These are phyloP conservation scores for Xylariaceae sp. DNA, from an alignment of 2,329 filamentous ascomycete genomes.

Conservation along the genomic window DNA sequence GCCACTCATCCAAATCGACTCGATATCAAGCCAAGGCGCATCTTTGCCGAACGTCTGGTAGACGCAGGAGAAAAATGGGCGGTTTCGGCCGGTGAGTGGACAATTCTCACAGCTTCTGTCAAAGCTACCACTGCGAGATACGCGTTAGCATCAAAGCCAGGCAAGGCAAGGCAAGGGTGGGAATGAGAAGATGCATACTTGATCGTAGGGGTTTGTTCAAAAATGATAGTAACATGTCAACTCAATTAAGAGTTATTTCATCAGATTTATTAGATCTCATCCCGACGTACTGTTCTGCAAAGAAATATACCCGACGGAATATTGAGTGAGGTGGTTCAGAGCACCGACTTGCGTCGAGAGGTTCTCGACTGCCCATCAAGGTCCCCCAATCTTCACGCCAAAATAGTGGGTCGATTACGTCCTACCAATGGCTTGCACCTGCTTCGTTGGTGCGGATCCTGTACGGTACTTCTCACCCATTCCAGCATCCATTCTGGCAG, in stretches of 20 bases:
- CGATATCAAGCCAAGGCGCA: constrained; percentile 11
- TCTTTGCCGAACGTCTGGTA: constrained; percentile 19
- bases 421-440: background rate
- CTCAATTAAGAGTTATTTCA: too few species aligned
- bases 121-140: constrained; percentile 12
- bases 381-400: background rate
- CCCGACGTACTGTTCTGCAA: too few species aligned
- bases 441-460: too few species aligned
- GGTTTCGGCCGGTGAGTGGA: constrained; percentile 12
- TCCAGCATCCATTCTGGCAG: too few species aligned
- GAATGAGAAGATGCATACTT: constrained; percentile 11
- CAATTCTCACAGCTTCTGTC: constrained; percentile 17
- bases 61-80: constrained; percentile 14
- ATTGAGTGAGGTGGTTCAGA: too few species aligned
- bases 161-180: background rate
- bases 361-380: background rate
- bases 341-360: too few species aligned
- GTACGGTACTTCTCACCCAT: too few species aligned
- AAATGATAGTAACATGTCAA: too few species aligned
- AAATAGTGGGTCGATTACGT: background rate
- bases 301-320: too few species aligned
- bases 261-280: too few species aligned
- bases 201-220: constrained; percentile 13
- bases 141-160: background rate
- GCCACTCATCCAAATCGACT: constrained; percentile 15